These are phyloP conservation scores for Eucalyptus dawsonii DNA, from an alignment of 345 rosid genomes.

Conservation along the genomic window DNA sequence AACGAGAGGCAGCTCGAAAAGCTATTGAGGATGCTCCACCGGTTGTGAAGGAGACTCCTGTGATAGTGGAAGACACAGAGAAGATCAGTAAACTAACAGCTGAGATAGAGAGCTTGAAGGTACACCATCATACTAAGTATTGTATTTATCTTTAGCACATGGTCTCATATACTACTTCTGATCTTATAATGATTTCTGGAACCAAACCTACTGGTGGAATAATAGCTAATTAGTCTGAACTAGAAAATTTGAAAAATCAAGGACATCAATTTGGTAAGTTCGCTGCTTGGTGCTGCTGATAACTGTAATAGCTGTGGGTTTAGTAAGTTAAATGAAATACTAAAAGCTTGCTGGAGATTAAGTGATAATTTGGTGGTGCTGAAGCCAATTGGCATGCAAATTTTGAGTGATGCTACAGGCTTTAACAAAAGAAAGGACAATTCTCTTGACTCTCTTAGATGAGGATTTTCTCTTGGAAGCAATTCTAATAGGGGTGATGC, in stretches of 20 bases:
- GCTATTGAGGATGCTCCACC: conserved; percentile 99
- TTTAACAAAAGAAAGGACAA: background rate
- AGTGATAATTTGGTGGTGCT: background rate
- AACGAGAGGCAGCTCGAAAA: conserved; percentile 79
- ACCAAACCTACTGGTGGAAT: background rate
- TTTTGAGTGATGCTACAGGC: background rate
- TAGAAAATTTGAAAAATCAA: background rate
- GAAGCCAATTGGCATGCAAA: background rate
- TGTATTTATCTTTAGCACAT: background rate
- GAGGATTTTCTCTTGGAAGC: background rate
- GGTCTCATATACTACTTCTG: background rate
- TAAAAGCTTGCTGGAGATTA: background rate
- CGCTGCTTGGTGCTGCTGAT: background rate
- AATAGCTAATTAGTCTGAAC: background rate
- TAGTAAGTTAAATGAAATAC: background rate
- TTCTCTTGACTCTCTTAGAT: background rate
- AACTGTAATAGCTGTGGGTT: background rate
- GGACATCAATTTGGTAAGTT: background rate
- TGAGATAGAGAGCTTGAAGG: conserved; percentile 85
- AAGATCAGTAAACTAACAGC: conserved; percentile 55
- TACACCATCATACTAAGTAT: conserved; percentile 3
- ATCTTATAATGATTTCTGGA: background rate
- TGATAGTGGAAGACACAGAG: conserved; percentile 82
- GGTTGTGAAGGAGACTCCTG: conserved; percentile 91
- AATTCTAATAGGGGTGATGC: background rate